phyloP scores from a whole-genome alignment of 1,139 yeast species.

The Sugiyamaella castrensis region DNA sequence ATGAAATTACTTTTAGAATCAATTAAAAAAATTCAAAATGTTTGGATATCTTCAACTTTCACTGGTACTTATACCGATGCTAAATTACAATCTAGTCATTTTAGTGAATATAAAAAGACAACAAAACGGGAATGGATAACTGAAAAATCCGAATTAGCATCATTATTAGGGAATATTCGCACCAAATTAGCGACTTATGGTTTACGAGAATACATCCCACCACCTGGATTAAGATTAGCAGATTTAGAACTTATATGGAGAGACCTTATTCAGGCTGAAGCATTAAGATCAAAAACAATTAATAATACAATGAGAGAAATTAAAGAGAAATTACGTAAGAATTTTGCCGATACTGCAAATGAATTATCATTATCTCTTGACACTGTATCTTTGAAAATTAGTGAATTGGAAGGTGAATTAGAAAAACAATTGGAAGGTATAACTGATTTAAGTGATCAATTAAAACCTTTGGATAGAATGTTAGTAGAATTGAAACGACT shows the following conservation, averaged over 20 bases:
- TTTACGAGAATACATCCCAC: conserved; percentile 39
- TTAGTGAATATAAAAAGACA: conserved; percentile 34
- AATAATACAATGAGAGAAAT: conserved; percentile 38
- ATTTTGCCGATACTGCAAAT: conserved; percentile 45
- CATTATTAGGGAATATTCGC: conserved; percentile 40
- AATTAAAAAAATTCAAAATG: conserved; percentile 26
- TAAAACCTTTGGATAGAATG: conserved; percentile 35
- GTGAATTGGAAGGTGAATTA: conserved; percentile 40
- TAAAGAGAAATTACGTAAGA: conserved; percentile 46
- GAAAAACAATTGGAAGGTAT: conserved; percentile 39
- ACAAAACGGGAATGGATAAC: conserved; percentile 42
- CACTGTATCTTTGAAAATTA: conserved; percentile 34
- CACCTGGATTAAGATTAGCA: conserved; percentile 32
- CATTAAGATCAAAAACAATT: conserved; percentile 34
- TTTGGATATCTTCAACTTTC: conserved; percentile 32
- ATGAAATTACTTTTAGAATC: conserved; percentile 32
- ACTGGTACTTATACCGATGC: conserved; percentile 37
- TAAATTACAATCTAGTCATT: conserved; percentile 32
- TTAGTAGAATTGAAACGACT: conserved; percentile 32
- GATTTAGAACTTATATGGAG: conserved; percentile 40
- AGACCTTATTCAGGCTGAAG: conserved; percentile 36
- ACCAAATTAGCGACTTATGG: conserved; percentile 42
- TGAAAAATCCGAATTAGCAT: conserved; percentile 40
- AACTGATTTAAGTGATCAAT: conserved; percentile 33
- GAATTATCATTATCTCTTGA: conserved; percentile 36